Percentiles rank a stretch among this genome's conserved stretches.
phyloP scores from a whole-genome alignment of 352 stramenopile species.

The Phytopythium montanum region DNA sequence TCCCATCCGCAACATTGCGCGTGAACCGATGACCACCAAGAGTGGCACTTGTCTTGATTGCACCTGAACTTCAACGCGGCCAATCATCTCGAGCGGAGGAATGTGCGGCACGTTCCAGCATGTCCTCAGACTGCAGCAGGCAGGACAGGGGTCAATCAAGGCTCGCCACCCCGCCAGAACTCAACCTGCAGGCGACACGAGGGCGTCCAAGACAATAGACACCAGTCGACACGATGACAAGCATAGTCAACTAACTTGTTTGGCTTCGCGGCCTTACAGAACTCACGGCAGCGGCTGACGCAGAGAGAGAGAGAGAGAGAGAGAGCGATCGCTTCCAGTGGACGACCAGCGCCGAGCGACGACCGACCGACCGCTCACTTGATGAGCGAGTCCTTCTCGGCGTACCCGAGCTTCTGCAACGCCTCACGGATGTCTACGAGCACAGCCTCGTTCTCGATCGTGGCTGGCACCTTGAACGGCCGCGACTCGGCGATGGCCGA shows the following conservation, averaged over 20 bases:
- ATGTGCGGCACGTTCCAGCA: neutral
- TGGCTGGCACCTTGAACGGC: constrained; percentile 31
- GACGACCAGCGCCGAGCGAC: neutral
- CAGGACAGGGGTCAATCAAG: neutral
- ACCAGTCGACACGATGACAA: neutral
- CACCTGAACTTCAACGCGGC: neutral
- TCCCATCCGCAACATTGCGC: neutral
- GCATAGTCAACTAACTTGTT: neutral
- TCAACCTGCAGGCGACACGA: neutral
- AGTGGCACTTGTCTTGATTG: neutral
- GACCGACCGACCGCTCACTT: constrained; percentile 5
- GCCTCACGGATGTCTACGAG: constrained; percentile 23
- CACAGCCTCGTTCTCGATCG: constrained; percentile 38
- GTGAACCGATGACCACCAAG: neutral
- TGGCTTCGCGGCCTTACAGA: neutral
- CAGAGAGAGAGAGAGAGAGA: neutral
- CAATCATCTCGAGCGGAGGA: constrained; percentile 1
- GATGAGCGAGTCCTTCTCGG: constrained; percentile 13
- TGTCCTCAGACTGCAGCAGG: neutral
- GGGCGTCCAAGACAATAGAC: neutral
- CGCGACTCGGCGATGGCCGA: constrained; percentile 33
- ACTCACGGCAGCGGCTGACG: neutral
- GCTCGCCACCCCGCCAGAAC: neutral
- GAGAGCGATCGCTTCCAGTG: constrained; percentile 1
- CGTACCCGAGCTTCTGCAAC: constrained; percentile 32